These are phyloP conservation scores for Penicillium angulare DNA, from an alignment of 495 filamentous ascomycete species.

Conservation along the genomic window DNA sequence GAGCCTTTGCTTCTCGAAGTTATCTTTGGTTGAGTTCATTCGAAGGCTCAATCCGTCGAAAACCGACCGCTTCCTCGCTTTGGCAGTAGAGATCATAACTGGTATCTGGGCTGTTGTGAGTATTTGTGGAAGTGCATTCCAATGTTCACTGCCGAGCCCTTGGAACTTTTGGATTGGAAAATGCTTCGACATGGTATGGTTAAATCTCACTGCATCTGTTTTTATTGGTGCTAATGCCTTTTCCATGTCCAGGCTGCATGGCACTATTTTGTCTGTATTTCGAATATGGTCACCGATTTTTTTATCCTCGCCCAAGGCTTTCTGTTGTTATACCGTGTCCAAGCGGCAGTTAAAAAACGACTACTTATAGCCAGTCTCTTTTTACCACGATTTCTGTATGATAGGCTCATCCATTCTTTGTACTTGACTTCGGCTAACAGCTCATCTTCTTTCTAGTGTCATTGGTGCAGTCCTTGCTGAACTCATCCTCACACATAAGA, in stretches of 20 bases:
- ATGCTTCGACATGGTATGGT: conserved; percentile 25
- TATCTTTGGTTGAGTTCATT: conserved; percentile 27
- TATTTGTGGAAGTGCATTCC: conserved; percentile 23
- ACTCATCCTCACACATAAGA: conserved; percentile 10
- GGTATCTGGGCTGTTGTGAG: conserved; percentile 17
- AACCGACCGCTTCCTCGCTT: conserved; percentile 17
- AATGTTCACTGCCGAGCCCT: conserved; percentile 19
- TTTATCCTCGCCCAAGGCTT: conserved; percentile 24
- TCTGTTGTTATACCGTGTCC: conserved; percentile 22
- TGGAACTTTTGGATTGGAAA: conserved; percentile 26
- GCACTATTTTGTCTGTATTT: conserved; percentile 20
- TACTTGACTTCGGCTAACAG: background rate
- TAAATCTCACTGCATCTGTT: background rate
- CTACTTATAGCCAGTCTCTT: conserved; percentile 26
- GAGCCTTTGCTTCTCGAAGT: conserved; percentile 26
- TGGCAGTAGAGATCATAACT: conserved; percentile 9
- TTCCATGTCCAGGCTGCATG: conserved; percentile 26
- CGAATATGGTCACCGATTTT: conserved; percentile 26
- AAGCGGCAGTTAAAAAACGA: conserved; percentile 18
- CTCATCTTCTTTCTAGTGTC: conserved; percentile 14
- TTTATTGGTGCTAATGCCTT: no score
- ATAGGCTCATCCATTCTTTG: background rate
- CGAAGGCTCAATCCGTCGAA: conserved; percentile 18
- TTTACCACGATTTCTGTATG: conserved; percentile 22
- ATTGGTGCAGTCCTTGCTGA: conserved; percentile 14